Conservation (phyloP, 768 basidiomycete species). For the Mycena floridula region DNA sequence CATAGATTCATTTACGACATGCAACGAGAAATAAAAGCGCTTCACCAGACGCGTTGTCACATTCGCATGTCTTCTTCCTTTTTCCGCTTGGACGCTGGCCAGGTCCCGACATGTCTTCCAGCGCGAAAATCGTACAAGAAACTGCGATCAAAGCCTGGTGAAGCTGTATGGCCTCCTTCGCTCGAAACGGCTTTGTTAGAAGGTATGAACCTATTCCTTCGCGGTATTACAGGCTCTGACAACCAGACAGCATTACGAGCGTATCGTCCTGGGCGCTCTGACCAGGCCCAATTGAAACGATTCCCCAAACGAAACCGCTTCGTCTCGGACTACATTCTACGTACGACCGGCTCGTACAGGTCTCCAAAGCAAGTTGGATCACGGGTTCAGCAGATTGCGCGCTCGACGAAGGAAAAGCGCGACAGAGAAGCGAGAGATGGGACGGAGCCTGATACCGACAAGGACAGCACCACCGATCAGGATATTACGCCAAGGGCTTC, state of each 20-base stretch:
- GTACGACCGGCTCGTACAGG: conserved; percentile 45
- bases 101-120: too few species aligned
- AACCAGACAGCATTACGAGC: conserved; percentile 41
- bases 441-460: too few species aligned
- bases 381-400: conserved; percentile 62
- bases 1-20: too few species aligned
- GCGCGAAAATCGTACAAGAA: conserved; percentile 59
- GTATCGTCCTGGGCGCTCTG: conserved; percentile 47
- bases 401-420: too few species aligned
- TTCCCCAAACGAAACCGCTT: conserved; percentile 65
- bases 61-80: too few species aligned
- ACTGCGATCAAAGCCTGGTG: conserved; percentile 41
- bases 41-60: too few species aligned
- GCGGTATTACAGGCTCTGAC: conserved; percentile 2
- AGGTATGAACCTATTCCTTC: conserved; percentile 32
- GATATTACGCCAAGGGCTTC: too few species aligned
- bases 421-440: too few species aligned
- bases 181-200: conserved; percentile 57
- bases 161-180: conserved; percentile 58
- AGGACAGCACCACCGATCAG: too few species aligned
- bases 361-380: conserved; percentile 69
- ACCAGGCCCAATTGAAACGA: conserved; percentile 46
- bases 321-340: conserved; percentile 58
- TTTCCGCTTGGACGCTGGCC: too few species aligned
- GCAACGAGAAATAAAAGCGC: too few species aligned